A percentile compares a stretch with the other conserved stretches of the same genome.
phyloP scores from a whole-genome alignment of 371 early-diverging fungal genomes.

The Mortierella sp. region DNA sequence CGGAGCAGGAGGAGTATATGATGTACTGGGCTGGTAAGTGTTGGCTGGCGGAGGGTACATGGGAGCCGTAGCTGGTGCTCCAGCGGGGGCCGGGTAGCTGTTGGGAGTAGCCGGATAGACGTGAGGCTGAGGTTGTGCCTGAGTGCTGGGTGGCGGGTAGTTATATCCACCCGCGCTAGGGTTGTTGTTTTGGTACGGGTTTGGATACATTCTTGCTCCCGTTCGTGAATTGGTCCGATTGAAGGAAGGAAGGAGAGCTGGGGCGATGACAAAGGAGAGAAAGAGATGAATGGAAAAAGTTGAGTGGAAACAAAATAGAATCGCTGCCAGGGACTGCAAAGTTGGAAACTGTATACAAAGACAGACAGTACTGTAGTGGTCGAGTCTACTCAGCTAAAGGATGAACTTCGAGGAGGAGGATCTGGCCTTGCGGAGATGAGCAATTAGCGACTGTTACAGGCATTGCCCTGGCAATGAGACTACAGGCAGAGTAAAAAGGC shows the following conservation, averaged over 20 bases:
- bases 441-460: too few relatives aligned
- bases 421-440: too few relatives aligned
- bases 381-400: too few relatives aligned
- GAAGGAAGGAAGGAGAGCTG: conserved; percentile 1
- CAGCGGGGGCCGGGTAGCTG: conserved; percentile 1
- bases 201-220: conserved; percentile 34
- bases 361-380: too few relatives aligned
- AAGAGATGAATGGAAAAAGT: background rate
- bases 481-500: too few relatives aligned
- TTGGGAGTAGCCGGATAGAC: background rate
- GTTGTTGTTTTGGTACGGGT: conserved; percentile 30
- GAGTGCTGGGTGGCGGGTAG: conserved; percentile 10
- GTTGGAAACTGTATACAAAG: too few relatives aligned
- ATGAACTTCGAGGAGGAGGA: too few relatives aligned
- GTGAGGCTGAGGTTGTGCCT: background rate
- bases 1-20: conserved; percentile 7
- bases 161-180: conserved; percentile 8
- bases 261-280: background rate
- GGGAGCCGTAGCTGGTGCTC: background rate
- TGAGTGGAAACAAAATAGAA: background rate
- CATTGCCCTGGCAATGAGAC: too few relatives aligned
- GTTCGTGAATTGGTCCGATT: background rate
- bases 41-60: conserved; percentile 13
- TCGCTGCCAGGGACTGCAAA: too few relatives aligned
- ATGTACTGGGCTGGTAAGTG: background rate